phyloP scores from a whole-genome alignment of 345 rosid genomes.

The Populus alba region DNA sequence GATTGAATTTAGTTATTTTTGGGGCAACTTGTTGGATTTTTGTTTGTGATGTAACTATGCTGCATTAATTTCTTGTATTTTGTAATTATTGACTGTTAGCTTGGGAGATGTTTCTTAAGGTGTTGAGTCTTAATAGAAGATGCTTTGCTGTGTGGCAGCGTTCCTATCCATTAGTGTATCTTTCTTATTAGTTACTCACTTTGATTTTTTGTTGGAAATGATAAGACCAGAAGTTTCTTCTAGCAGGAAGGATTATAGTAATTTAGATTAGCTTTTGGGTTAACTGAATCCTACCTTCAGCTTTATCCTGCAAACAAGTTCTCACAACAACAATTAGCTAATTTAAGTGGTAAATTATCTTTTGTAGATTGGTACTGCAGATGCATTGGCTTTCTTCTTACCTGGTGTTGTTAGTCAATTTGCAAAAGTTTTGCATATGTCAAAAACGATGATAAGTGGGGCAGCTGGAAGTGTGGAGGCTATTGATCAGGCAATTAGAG shows the following conservation, averaged over 20 bases:
- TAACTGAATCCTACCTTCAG: neutral
- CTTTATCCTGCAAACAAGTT: neutral
- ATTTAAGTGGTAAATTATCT: slow-evolving; percentile 9
- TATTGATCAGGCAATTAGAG: slow-evolving; percentile 76
- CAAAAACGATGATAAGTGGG: slow-evolving; percentile 79
- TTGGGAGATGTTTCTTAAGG: neutral
- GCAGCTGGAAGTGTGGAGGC: slow-evolving; percentile 90
- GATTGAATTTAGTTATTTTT: neutral
- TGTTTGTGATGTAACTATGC: neutral
- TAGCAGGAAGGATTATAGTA: neutral
- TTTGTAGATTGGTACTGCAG: slow-evolving; percentile 79
- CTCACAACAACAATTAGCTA: neutral
- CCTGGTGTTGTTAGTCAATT: slow-evolving; percentile 95
- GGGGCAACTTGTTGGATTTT: neutral
- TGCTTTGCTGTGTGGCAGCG: neutral
- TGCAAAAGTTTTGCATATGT: slow-evolving; percentile 67
- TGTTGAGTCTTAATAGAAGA: neutral
- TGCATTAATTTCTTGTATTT: too few relatives aligned
- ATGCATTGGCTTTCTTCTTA: slow-evolving; percentile 87
- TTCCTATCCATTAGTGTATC: neutral
- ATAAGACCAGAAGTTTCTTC: neutral
- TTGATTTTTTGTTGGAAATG: neutral
- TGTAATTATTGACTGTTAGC: too few relatives aligned
- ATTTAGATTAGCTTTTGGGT: neutral
- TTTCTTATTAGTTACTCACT: neutral